These are phyloP conservation scores for Aurantiochytrium sp. DNA, from an alignment of 108 stramenopile genomes.

Conservation along the genomic window DNA sequence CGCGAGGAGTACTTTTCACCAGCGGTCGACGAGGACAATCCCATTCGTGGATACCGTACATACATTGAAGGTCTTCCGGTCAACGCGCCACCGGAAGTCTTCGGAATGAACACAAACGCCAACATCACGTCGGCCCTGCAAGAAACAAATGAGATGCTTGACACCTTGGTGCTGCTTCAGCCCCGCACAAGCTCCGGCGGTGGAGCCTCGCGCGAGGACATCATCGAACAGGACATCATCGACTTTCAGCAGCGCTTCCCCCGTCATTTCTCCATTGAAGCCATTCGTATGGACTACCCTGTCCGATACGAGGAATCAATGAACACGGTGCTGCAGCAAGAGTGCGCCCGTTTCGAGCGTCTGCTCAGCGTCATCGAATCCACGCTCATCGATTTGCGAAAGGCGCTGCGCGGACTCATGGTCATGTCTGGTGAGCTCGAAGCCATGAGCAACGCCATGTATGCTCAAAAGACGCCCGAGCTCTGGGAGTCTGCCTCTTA, in stretches of 20 bases:
- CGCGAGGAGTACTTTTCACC: neutral
- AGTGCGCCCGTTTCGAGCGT: slow-evolving; percentile 53
- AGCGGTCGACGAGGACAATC: slow-evolving; percentile 36
- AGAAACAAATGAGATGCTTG: slow-evolving; percentile 51
- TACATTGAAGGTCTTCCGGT: slow-evolving; percentile 56
- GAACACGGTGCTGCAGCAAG: slow-evolving; percentile 57
- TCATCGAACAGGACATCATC: neutral
- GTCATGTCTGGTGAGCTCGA: slow-evolving; percentile 60
- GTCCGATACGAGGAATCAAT: slow-evolving; percentile 54
- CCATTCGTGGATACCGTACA: slow-evolving; percentile 40
- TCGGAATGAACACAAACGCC: slow-evolving; percentile 65
- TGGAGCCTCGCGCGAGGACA: slow-evolving; percentile 26
- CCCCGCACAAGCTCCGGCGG: slow-evolving; percentile 23
- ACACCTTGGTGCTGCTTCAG: slow-evolving; percentile 51
- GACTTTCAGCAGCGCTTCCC: neutral
- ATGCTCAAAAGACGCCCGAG: slow-evolving; percentile 38
- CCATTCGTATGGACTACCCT: slow-evolving; percentile 40
- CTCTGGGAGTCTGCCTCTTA: slow-evolving; percentile 48
- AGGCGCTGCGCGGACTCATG: slow-evolving; percentile 51
- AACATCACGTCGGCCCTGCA: slow-evolving; percentile 57
- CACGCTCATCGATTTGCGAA: slow-evolving; percentile 36
- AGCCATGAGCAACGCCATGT: slow-evolving; percentile 33
- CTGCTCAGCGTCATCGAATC: slow-evolving; percentile 33
- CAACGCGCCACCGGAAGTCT: slow-evolving; percentile 60
- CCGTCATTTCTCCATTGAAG: slow-evolving; percentile 1